Base-by-base conservation (phyloP, 176 grass and related monocot species). In the Thinopyrum elongatum region DNA sequence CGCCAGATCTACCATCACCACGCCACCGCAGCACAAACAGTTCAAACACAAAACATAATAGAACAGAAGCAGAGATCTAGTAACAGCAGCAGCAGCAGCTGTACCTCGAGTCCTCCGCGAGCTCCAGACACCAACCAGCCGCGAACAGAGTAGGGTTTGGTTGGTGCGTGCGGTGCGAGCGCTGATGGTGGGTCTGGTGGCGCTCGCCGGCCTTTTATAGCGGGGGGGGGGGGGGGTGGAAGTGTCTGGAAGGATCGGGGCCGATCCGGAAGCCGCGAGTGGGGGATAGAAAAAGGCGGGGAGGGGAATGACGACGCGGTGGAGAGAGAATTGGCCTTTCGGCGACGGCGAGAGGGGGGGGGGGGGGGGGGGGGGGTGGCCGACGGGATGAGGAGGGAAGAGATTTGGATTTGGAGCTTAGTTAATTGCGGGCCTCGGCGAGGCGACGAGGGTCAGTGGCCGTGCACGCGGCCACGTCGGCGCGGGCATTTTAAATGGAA, bases 181-280 rank as follows among this genome's bases (percentile, higher is more conserved):
- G 41, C 42, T 17, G 71, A 28, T 75, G 42, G 42, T 2, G 64
- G 33, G 64, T 65, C 39, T 5, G 31, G 31, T 44, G 61, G 27
- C 14, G 12, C 36, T 49, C 14, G 25, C 42, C 25, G 22, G 61
- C 47, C 31, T 82, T 67, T 90, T 90, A 90, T 83, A 86, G 30
- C 10, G 79, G 41, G 3, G 63, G n/a, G 25, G 30, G 6, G 79
- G 41, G 3, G 63, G n/a, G 25, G 19, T 0, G 3, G 89, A 90
- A 90, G 89, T 0, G 59, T 90, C 84, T 75, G 79, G 89, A 90
- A 90, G 34, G 66, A 87, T 87, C 89, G 58, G 53, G 74, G 83
- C 25, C 33, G 13, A 22, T 90, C 89, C 38, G 66, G 84, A 85
- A 84, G 8, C 0, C 22, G 38, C 46, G 59, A 81, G 88, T 81